Base-by-base conservation (phyloP, 768 basidiomycete species). In the Leccinum variicolor region DNA sequence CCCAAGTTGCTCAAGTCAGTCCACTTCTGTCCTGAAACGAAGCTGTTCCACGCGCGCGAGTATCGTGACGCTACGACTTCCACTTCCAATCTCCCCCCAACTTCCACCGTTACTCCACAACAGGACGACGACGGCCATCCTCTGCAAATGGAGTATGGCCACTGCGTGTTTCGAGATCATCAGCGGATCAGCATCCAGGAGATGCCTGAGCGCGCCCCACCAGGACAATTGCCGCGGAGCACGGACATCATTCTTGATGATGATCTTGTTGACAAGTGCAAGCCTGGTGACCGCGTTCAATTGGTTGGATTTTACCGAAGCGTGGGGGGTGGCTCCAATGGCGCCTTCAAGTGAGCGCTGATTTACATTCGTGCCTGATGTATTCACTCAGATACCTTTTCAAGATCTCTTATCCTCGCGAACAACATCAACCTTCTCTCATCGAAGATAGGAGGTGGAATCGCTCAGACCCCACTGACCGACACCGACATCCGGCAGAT, bases 171-270 rank as follows among this genome's bases (percentile, higher is more conserved):
- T 78, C 81, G 92, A 56, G 97, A 99, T 74, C 93, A 98, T 73
- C 97, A 99, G 74, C 86, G 94, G 62, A 92, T 98, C 69, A 94
- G 87, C 72, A 98, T 99, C 61, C 97, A 99, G 76, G 97, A 99
- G 70, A 98, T 99, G 96, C 97, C 97, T 3, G 97, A 99, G 75
- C 86, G 97, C 23, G 95, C 97, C 14, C 97, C 97, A 25, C 91
- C 97, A 46, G 97, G 97, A 28, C 96, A 98, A 73, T 79, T 99
- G 28, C 97, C 97, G 47, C 83, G 97, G 50, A 95, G 94, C 66
- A 94, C 94, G 34, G 97, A 99, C 72, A 89, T 98, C 53, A 91
- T 98, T 47, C 75, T 98, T 62, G 96, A 97, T 64, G 95, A 97
- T 62, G 97, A 99, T 72, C 77, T 98, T 51, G 97, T 99, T 31